Evolutionary conservation across 2,329 filamentous ascomycete genomes (phyloP).

Genomic region (Ophiostoma himal-ulmi): DNA sequence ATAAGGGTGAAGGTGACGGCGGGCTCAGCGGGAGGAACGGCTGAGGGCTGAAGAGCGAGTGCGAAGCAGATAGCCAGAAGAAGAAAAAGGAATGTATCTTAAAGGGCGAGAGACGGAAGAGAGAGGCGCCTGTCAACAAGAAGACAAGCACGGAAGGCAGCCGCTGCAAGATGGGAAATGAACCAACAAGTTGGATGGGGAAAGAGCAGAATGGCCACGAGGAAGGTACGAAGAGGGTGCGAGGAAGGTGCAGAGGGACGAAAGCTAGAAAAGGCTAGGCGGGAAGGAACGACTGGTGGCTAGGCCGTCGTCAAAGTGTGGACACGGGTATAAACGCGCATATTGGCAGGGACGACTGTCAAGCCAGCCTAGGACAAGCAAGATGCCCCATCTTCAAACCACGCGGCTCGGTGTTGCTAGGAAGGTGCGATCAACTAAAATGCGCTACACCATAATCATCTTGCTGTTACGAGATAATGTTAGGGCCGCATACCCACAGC

Average conservation of each 20-base stretch:
- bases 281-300: not conserved
- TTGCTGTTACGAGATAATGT: not conserved
- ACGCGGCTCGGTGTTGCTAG: constrained; percentile 5
- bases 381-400: constrained; percentile 12
- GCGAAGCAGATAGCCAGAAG: not conserved
- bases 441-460: not conserved
- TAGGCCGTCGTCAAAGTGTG: not conserved
- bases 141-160: not conserved
- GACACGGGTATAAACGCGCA: constrained; percentile 1
- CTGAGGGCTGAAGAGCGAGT: not conserved
- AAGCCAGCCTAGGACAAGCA: constrained; percentile 3
- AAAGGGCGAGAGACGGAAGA: not conserved
- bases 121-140: not conserved
- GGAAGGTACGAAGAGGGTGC: not conserved
- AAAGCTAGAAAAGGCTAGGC: not conserved
- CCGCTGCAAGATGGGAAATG: not conserved
- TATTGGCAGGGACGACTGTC: constrained; percentile 4
- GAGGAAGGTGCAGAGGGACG: not conserved
- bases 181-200: not conserved
- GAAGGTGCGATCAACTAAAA: not conserved
- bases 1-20: not conserved
- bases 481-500: not conserved
- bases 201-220: not conserved
- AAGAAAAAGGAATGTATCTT: not conserved
- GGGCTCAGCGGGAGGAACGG: not conserved